These are phyloP conservation scores for Aspergillus alliaceus DNA, from an alignment of 2,329 filamentous ascomycete genomes.

Conservation along the genomic window DNA sequence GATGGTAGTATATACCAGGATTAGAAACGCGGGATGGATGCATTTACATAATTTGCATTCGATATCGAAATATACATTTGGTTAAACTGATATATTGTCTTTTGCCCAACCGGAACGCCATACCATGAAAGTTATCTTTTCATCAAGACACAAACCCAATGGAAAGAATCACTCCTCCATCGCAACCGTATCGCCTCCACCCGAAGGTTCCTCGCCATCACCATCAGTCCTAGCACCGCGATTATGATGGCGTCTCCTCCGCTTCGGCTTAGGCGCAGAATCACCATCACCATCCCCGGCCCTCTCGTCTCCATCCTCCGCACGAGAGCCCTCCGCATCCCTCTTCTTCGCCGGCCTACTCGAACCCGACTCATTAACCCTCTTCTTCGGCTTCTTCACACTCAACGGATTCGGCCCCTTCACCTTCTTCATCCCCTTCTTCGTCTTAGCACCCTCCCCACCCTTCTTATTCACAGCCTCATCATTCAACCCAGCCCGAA, in stretches of 20 bases:
- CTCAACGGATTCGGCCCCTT: conserved; percentile 51
- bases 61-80: conserved; percentile 19
- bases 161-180: conserved; percentile 3
- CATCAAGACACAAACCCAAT: background rate
- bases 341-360: conserved; percentile 19
- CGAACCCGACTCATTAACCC: conserved; percentile 19
- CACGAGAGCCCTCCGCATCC: conserved; percentile 12
- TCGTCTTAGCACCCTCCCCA: conserved; percentile 33
- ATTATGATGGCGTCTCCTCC: conserved; percentile 38
- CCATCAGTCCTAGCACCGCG: conserved; percentile 18
- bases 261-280: conserved; percentile 32
- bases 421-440: conserved; percentile 34
- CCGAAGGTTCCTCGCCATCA: conserved; percentile 17
- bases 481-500: conserved; percentile 42
- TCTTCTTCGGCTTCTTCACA: conserved; percentile 48
- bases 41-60: background rate
- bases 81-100: conserved; percentile 21
- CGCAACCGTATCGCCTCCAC: conserved; percentile 14
- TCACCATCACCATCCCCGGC: conserved; percentile 25
- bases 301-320: conserved; percentile 15
- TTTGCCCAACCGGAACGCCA: conserved; percentile 32
- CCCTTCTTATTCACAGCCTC: conserved; percentile 32
- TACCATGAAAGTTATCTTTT: conserved; percentile 16
- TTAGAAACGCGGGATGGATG: background rate
- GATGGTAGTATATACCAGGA: background rate